phyloP scores from a whole-genome alignment of 148 eudicot genomes.

The Drosera capensis region DNA sequence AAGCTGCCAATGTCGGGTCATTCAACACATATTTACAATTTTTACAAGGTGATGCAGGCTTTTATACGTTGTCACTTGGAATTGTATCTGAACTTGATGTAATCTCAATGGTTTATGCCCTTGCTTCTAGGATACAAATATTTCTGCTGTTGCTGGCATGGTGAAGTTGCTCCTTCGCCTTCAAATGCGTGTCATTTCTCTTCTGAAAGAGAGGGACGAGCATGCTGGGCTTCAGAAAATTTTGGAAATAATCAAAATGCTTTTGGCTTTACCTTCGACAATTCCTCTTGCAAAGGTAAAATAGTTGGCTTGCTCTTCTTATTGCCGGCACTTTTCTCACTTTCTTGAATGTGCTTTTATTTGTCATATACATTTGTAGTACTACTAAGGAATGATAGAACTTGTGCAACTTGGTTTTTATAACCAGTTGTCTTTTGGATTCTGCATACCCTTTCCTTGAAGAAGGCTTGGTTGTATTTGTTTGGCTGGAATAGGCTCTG shows the following conservation, averaged over 20 bases:
- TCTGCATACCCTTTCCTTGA: no score
- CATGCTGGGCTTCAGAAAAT: conserved; percentile 72
- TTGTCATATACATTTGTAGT: no score
- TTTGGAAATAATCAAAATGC: conserved; percentile 59
- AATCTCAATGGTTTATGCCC: conserved; percentile 2
- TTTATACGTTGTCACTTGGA: not conserved
- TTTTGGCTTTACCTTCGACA: conserved; percentile 59
- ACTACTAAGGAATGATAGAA: no score
- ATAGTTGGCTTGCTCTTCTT: conserved; percentile 2
- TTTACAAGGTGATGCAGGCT: conserved; percentile 53
- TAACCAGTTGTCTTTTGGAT: no score
- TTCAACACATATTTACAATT: conserved; percentile 29
- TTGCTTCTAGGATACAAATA: conserved; percentile 55
- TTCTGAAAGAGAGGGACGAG: conserved; percentile 54
- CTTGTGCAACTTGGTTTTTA: no score
- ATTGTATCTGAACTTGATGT: not conserved
- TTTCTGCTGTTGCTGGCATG: conserved; percentile 58
- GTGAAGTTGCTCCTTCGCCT: conserved; percentile 46
- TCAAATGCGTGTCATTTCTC: conserved; percentile 27
- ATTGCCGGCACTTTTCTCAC: not conserved
- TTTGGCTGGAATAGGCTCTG: no score
- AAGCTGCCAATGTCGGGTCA: conserved; percentile 21
- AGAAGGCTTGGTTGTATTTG: no score
- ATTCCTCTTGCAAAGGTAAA: conserved; percentile 84
- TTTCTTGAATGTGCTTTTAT: no score